Conservation (phyloP, 352 stramenopile genomes). For the Globisporangium okanoganense region DNA sequence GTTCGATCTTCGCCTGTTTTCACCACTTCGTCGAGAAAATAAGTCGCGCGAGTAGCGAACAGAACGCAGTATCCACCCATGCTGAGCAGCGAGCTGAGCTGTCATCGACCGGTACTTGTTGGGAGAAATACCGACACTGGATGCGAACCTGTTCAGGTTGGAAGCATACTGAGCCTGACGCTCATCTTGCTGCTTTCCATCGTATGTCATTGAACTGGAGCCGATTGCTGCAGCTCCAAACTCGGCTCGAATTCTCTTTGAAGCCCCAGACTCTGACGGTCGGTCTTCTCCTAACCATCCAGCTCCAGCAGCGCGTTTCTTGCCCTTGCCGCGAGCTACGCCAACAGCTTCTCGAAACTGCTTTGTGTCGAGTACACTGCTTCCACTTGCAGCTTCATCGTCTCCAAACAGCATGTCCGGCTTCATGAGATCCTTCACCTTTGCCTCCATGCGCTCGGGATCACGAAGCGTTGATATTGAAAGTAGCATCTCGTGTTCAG, state of each 20-base stretch:
- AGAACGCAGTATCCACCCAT: constrained; percentile 43
- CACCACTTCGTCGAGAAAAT: constrained; percentile 30
- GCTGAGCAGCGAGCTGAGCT: constrained; percentile 32
- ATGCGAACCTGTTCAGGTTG: constrained; percentile 49
- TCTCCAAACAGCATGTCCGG: constrained; percentile 39
- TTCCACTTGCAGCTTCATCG: not conserved
- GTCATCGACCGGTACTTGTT: constrained; percentile 42
- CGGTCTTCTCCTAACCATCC: not conserved
- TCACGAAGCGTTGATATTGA: constrained; percentile 49
- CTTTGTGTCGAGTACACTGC: not conserved
- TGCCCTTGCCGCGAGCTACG: constrained; percentile 13
- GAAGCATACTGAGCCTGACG: constrained; percentile 29
- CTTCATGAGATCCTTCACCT: constrained; percentile 40
- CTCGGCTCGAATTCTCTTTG: not conserved
- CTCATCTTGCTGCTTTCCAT: constrained; percentile 34
- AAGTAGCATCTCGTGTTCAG: constrained; percentile 51
- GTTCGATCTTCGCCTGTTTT: not conserved
- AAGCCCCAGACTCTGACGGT: not conserved
- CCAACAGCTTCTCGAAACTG: not conserved
- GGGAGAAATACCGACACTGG: constrained; percentile 33
- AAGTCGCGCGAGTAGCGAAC: constrained; percentile 54
- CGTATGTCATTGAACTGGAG: not conserved
- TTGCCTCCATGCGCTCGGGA: constrained; percentile 31
- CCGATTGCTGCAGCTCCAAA: constrained; percentile 13
- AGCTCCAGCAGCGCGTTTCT: constrained; percentile 13